phyloP scores from a whole-genome alignment of 441 rosid genomes.

The Adansonia gregorii region DNA sequence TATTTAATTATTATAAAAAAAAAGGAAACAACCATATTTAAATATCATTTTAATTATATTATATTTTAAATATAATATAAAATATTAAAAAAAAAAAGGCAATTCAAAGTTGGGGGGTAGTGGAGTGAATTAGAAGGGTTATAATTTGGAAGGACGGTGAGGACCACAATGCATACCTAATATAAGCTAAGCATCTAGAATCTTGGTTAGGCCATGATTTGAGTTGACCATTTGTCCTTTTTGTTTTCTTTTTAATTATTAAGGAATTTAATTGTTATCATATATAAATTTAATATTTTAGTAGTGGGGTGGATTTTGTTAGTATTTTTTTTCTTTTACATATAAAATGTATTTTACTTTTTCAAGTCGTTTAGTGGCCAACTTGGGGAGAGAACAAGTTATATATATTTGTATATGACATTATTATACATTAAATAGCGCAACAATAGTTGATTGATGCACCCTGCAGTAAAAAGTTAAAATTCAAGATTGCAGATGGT shows the following conservation, averaged over 20 bases:
- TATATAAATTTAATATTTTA: no score
- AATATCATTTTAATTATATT: no score
- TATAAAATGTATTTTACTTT: not conserved
- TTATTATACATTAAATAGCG: not conserved
- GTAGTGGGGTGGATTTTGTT: not conserved
- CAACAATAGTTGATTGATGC: no score
- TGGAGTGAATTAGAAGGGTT: not conserved
- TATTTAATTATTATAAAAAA: no score
- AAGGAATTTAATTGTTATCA: not conserved
- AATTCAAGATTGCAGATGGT: no score
- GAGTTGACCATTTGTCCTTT: not conserved
- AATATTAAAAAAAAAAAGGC: not conserved
- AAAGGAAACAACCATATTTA: no score
- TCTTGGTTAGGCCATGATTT: not conserved
- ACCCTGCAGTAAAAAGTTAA: no score
- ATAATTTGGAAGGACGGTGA: not conserved
- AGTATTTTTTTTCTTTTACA: not conserved
- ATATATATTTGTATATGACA: not conserved
- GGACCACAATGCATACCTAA: not conserved
- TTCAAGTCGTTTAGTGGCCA: not conserved
- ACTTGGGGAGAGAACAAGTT: not conserved
- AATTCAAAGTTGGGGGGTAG: not conserved
- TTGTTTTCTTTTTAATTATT: not conserved
- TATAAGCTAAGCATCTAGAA: not conserved
- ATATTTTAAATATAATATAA: not conserved